Evolutionary conservation across 202 grass and related monocot species (phyloP), one percentile per base, ranked within the genome.

Genomic region (Miscanthus sacchariflorus): DNA sequence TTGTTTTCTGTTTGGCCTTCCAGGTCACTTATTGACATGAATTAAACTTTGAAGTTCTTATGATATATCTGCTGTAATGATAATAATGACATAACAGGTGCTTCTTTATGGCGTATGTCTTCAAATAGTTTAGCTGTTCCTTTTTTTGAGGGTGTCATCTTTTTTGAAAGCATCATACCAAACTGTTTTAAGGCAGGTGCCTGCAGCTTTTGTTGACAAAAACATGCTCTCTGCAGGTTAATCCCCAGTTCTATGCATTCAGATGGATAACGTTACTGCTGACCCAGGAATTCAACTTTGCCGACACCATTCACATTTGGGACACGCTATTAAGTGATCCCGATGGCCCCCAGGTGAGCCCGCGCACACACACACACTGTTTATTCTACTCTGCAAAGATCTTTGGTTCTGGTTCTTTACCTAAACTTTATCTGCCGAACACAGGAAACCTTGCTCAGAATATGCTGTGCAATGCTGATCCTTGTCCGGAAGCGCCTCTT

Each of bases 401-500:
- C 44, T 58, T 68, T 76, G 45, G 67, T 66, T 74, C 11, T 11
- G 12, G 46, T 3, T 73, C 10, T 36, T 56, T 48, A 39, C 9
- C 87, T 80, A 61, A 87, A 61, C 19, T 52, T 67, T 71, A 18
- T 12, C 69, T 84, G 59, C 7, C 12, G n/a, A 49, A 44, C 86
- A 72, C 90, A 98, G 93, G 89, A 94, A 87, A 96, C 96, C 78
- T 83, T 98, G 85, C 93, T 98, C 36, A 90, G 96, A 94, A 91
- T 94, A 90, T 98, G 96, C 84, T 96, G 96, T 46, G 93, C 89
- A n/a, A 98, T 98, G 93, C 80, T 96, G 90, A 98, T 98, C 76
- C 92, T 96, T 24, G 87, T 92, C 81, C 90, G 93, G 58, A 95
- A 90, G 81, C 92, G 92, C 36, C 90, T 98, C 21, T 69, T 96